Base-by-base conservation (phyloP, 2,329 filamentous ascomycete genomes). In the Aspergillus sp. region DNA sequence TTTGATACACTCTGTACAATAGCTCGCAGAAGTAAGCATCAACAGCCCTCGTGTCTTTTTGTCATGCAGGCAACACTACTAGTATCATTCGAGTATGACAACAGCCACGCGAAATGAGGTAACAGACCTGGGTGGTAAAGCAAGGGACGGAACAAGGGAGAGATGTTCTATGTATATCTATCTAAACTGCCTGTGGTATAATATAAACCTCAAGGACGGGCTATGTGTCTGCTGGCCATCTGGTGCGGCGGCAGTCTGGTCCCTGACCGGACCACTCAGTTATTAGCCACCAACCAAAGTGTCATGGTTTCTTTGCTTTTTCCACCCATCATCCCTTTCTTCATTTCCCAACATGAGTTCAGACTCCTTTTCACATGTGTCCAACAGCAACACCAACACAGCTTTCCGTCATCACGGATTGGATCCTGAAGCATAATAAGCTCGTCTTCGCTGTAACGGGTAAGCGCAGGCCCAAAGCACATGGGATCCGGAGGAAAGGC, bases 1-100 rank as follows among this genome's bases (percentile, higher is more conserved):
- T 36, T 15, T 13, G 12, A 48, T 36, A 32, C 22, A 7, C 17
- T 52, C 39, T 54, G 53, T 55, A 61, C 39, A 53, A 38, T 51
- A 60, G 22, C 12, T n/a, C 26, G 20, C 24, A 13, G 36, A 53
- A 45, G 34, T 44, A 55, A 47, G 24, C 34, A 53, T n/a, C 12
- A n/a, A 4, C 24, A 45, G 43, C 15, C 5, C 17, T 30, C 11
- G 17, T 45, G 41, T 39, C 30, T 45, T 9, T 24, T 24, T 45
- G 26, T 30, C 30, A 45, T 32, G 12, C 42, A 26, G 39, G 41
- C 41, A 9, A 42, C 38, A 9, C 15, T 18, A 20, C 20, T 24
- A 43, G 5, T 43, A 43, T 50, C 48, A 20, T 26, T 50, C 11
- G 39, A 22, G 53, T 36, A 51, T 54, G 47, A 39, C 43, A 48